These are phyloP conservation scores for Calonectria pseudoreteaudii DNA, from an alignment of 2,329 filamentous ascomycete genomes.

Conservation along the genomic window DNA sequence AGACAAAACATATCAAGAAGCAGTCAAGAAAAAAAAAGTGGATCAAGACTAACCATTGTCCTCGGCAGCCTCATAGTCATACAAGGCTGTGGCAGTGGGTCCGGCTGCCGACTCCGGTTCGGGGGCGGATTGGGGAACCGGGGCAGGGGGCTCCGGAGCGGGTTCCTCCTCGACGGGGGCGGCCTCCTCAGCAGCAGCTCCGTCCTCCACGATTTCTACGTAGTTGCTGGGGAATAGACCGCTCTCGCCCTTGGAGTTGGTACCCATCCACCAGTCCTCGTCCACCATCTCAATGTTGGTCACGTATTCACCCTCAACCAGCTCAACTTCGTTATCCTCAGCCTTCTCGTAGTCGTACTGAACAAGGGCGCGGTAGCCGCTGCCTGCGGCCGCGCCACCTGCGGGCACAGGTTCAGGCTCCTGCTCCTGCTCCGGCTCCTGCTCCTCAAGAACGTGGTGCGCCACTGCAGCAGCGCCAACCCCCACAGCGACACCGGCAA, in stretches of 20 bases:
- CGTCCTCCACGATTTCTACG: constrained; percentile 82
- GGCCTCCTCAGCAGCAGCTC: constrained; percentile 59
- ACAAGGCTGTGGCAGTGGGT: constrained; percentile 84
- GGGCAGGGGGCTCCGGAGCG: constrained; percentile 48
- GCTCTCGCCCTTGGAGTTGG: constrained; percentile 84
- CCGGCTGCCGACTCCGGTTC: constrained; percentile 57
- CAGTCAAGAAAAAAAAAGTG: not conserved
- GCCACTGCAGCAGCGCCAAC: constrained; percentile 37
- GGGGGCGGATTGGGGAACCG: constrained; percentile 54
- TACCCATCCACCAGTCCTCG: constrained; percentile 98
- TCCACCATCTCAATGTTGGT: constrained; percentile 97
- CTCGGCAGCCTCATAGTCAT: constrained; percentile 97
- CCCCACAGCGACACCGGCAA: constrained; percentile 51
- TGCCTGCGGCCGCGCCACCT: constrained; percentile 44
- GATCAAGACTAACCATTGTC: constrained; percentile 75
- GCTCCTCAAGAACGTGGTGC: constrained; percentile 47
- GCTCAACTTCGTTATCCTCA: constrained; percentile 95
- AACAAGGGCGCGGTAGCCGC: constrained; percentile 79
- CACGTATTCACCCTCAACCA: constrained; percentile 88
- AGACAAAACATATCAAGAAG: not conserved
- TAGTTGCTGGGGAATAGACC: constrained; percentile 98
- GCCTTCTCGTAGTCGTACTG: constrained; percentile 98
- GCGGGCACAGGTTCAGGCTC: constrained; percentile 39
- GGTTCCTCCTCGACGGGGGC: constrained; percentile 37
- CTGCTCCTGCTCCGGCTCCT: constrained; percentile 40